A percentile compares a stretch with the other conserved stretches of the same genome.
These are phyloP conservation scores for Delitschia confertaspora DNA, from an alignment of 495 filamentous ascomycete species.

Conservation along the genomic window DNA sequence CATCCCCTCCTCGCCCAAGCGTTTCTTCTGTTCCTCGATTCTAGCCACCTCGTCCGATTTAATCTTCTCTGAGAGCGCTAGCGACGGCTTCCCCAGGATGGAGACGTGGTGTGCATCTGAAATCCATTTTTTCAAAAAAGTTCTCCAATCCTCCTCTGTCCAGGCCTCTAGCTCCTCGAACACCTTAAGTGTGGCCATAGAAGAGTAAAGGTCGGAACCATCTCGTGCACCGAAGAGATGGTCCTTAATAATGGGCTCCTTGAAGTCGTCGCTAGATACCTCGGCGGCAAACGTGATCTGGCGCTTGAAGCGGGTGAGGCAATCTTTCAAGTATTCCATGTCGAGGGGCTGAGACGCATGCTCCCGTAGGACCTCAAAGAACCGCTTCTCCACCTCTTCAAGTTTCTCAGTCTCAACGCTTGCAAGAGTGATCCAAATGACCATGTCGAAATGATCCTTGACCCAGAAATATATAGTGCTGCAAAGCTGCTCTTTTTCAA, in stretches of 20 bases:
- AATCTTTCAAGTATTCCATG: slow-evolving; percentile 81
- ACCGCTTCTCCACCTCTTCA: slow-evolving; percentile 68
- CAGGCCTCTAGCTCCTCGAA: slow-evolving; percentile 72
- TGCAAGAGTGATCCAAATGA: slow-evolving; percentile 74
- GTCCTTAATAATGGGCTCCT: slow-evolving; percentile 75
- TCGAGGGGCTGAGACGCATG: slow-evolving; percentile 72
- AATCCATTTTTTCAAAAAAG: slow-evolving; percentile 75
- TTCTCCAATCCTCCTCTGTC: slow-evolving; percentile 74
- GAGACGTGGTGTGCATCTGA: slow-evolving; percentile 77
- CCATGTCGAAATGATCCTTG: slow-evolving; percentile 66
- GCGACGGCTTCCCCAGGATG: slow-evolving; percentile 56
- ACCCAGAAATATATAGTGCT: slow-evolving; percentile 69
- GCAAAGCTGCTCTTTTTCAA: slow-evolving; percentile 86
- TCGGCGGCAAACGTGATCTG: slow-evolving; percentile 75
- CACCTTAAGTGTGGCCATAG: slow-evolving; percentile 57
- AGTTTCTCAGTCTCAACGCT: slow-evolving; percentile 83
- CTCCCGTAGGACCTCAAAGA: slow-evolving; percentile 75
- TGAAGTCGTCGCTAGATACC: slow-evolving; percentile 62
- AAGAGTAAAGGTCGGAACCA: slow-evolving; percentile 61
- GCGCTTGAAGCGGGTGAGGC: slow-evolving; percentile 65
- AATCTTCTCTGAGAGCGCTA: slow-evolving; percentile 60
- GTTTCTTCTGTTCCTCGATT: slow-evolving; percentile 51
- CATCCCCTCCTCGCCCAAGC: slow-evolving; percentile 57
- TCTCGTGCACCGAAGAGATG: slow-evolving; percentile 83
- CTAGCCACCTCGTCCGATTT: slow-evolving; percentile 58